A percentile compares a stretch with the other conserved stretches of the same genome.
These are phyloP conservation scores for Kwoniella sp. DNA, from an alignment of 768 basidiomycete genomes.

Conservation along the genomic window DNA sequence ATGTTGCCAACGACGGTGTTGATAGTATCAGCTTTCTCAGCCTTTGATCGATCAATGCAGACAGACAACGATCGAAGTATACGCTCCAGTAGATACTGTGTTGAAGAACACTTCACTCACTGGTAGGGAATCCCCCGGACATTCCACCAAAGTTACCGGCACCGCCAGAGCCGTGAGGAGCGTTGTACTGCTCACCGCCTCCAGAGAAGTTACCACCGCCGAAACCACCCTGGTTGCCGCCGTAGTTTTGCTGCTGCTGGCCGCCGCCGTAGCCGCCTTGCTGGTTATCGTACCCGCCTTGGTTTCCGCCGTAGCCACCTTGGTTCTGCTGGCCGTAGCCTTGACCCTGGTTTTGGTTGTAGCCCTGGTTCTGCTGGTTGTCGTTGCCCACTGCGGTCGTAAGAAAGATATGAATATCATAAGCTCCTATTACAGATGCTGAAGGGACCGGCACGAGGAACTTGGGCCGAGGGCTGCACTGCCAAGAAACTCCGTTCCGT, in stretches of 20 bases:
- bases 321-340: slow-evolving; percentile 21
- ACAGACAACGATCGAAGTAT: no score
- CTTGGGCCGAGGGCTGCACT: neutral
- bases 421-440: no score
- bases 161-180: slow-evolving; percentile 42
- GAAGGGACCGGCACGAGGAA: no score
- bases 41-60: no score
- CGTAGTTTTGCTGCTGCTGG: slow-evolving; percentile 14
- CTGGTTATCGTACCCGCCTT: slow-evolving; percentile 15
- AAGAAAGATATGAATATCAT: no score
- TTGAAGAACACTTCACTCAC: slow-evolving; percentile 22
- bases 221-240: slow-evolving; percentile 35
- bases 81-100: no score
- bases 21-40: no score
- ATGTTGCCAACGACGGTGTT: no score
- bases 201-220: slow-evolving; percentile 26
- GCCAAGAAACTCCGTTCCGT: no score
- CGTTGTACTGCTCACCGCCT: slow-evolving; percentile 41
- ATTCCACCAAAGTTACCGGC: slow-evolving; percentile 23
- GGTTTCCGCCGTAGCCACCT: slow-evolving; percentile 21
- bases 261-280: slow-evolving; percentile 22
- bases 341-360: slow-evolving; percentile 21
- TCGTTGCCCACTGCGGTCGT: slow-evolving; percentile 21
- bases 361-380: no score
- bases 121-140: slow-evolving; percentile 30